Percentiles rank a stretch among this genome's conserved stretches.
phyloP scores from a whole-genome alignment of 345 rosid genomes.

The Lumnitzera racemosa region DNA sequence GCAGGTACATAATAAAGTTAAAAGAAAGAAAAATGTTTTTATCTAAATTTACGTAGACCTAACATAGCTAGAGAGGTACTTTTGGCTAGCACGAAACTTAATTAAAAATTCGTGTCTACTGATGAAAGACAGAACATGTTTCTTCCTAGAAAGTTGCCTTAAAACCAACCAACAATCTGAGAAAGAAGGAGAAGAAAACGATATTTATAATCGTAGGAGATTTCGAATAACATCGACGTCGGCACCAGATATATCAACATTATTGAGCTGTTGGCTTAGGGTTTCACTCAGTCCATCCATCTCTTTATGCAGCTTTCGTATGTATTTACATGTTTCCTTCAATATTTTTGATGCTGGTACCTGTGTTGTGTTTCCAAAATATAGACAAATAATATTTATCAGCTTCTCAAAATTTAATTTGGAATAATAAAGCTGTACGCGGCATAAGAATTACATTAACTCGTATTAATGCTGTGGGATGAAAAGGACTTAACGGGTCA shows the following conservation, averaged over 20 bases:
- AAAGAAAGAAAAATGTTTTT: neutral
- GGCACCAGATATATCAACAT: conserved; percentile 1
- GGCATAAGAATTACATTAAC: no score
- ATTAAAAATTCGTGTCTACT: neutral
- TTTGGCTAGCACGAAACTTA: neutral
- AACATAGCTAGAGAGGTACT: neutral
- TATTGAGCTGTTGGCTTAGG: conserved; percentile 1
- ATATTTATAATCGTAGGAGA: neutral
- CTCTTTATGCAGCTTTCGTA: conserved; percentile 15
- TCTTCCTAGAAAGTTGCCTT: conserved; percentile 6
- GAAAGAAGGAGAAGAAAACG: neutral
- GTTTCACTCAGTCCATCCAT: conserved; percentile 12
- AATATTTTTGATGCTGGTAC: conserved; percentile 4
- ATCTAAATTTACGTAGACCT: neutral
- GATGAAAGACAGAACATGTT: neutral
- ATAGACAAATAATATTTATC: neutral
- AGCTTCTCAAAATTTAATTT: no score
- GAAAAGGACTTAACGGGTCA: no score
- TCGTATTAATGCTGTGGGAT: no score
- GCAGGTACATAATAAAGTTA: no score
- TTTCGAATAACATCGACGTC: conserved; percentile 2
- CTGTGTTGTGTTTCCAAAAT: neutral
- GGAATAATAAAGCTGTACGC: no score
- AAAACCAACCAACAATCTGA: conserved; percentile 7
- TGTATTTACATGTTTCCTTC: conserved; percentile 16